Base-by-base conservation (phyloP, 345 rosid genomes). In the Ceriops zippeliana region DNA sequence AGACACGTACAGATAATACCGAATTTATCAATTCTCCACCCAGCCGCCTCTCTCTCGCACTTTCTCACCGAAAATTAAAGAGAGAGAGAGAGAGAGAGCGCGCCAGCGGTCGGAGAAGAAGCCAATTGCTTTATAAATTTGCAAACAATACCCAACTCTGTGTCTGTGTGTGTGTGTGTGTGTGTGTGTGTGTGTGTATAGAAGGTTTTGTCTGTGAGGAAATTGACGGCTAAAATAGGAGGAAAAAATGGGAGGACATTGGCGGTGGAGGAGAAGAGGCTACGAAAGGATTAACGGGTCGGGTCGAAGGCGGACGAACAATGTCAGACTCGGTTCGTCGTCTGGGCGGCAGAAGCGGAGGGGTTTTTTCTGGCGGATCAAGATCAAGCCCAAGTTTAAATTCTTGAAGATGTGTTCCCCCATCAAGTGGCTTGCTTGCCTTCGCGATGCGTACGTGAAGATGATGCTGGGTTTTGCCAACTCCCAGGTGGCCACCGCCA, bases 391-490 rank as follows among this genome's bases (percentile, higher is more conserved):
- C 1, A 85, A 80, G 83, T 74, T 87, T 8, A 76, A 70, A 63
- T 52, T 80, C 52, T n/a, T 66, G 4, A 68, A 54, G 54, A 24
- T 49, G 32, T n/a, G 75, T 0, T 70, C 81, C 27, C 90, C 90
- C 27, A 89, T 83, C 79, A 83, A 73, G 76, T 26, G 83, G 27
- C 27, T 87, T 21, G 73, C 79, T 28, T 85, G 90, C 84, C 80
- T 89, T 15, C 74, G 96, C 5, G 92, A 87, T 70, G 85, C 89
- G n/a, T 87, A 87, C 72, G 86, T 85, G 65, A 87, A 78, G 34
- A 82, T 85, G 91, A 87, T 87, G 92, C 70, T 87, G 38, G 63
- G 85, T 13, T 37, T 88, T 5, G 89, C 87, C 7, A 81, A 70
- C 66, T 76, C 86, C 13, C 71, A 67, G 35, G 61, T 71, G 38